phyloP scores from a whole-genome alignment of 768 basidiomycete genomes.

The Hydnomerulius pinastri region DNA sequence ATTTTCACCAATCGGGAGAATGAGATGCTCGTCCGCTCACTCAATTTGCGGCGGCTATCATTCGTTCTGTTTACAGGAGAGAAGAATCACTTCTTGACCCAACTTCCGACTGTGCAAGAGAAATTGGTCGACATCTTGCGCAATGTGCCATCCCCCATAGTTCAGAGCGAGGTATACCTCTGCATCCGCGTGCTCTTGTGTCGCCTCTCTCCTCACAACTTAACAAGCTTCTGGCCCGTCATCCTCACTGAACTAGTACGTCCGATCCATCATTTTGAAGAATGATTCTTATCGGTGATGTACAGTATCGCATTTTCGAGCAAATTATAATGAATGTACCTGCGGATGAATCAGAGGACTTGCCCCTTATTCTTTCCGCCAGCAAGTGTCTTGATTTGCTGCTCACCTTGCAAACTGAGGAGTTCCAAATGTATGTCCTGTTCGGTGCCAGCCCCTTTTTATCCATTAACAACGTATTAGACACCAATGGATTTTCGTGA shows the following conservation, averaged over 20 bases:
- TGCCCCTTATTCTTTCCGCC: constrained; percentile 81
- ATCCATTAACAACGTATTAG: constrained; percentile 37
- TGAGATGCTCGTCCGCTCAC: constrained; percentile 84
- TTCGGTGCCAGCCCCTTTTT: not conserved
- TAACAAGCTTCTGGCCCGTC: constrained; percentile 97
- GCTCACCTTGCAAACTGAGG: constrained; percentile 92
- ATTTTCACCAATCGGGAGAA: constrained; percentile 96
- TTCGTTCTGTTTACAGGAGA: constrained; percentile 86
- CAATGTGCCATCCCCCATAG: constrained; percentile 74
- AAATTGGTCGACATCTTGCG: constrained; percentile 92
- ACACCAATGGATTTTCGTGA: constrained; percentile 99
- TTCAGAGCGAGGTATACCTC: constrained; percentile 93
- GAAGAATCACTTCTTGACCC: constrained; percentile 87
- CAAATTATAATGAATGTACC: constrained; percentile 71
- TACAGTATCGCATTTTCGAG: constrained; percentile 88
- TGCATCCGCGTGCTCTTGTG: constrained; percentile 91
- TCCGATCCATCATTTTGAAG: not conserved
- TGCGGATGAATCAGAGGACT: constrained; percentile 80
- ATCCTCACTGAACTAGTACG: constrained; percentile 87
- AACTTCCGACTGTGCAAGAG: constrained; percentile 94
- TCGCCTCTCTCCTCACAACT: constrained; percentile 85
- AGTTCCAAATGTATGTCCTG: constrained; percentile 86
- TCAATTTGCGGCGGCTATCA: constrained; percentile 85
- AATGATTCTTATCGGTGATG: not conserved
- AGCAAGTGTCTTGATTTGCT: constrained; percentile 94